Conservation (phyloP, 257 asterid genomes). For the Solanum rostratum region DNA sequence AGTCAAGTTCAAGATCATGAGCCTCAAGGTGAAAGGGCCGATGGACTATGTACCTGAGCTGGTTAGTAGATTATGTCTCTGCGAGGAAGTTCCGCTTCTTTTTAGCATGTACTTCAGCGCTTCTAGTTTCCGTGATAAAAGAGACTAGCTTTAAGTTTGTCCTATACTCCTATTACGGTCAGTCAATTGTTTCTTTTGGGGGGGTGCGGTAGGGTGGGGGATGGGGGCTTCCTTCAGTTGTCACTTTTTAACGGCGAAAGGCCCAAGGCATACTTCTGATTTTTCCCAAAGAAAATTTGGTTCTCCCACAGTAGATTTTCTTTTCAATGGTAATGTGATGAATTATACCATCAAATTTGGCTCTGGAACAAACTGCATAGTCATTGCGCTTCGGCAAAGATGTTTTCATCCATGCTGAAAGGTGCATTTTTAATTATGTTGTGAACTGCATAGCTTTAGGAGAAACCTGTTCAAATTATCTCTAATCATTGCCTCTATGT, state of each 20-base stretch:
- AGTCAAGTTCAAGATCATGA: conserved; percentile 94
- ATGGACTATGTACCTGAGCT: conserved; percentile 89
- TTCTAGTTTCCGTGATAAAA: not conserved
- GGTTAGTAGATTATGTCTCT: conserved; percentile 37
- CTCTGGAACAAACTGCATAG: not conserved
- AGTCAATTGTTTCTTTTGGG: not conserved
- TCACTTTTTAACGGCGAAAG: not conserved
- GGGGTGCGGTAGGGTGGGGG: not conserved
- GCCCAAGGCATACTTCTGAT: not conserved
- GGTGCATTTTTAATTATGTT: not conserved
- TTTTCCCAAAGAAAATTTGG: not conserved
- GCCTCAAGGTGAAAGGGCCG: conserved; percentile 81
- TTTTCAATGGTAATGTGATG: not conserved
- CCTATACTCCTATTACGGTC: not conserved
- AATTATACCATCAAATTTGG: not conserved
- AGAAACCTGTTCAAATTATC: conserved; percentile 2
- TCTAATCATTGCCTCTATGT: conserved; percentile 8
- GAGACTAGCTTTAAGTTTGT: not conserved
- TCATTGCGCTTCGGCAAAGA: not conserved
- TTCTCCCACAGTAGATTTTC: not conserved
- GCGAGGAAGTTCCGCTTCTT: not conserved
- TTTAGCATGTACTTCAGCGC: not conserved
- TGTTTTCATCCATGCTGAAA: not conserved
- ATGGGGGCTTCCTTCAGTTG: not conserved
- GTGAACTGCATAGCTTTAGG: not conserved